Conservation (phyloP, 2,329 filamentous ascomycete genomes). For the Lomentospora prolificans region DNA sequence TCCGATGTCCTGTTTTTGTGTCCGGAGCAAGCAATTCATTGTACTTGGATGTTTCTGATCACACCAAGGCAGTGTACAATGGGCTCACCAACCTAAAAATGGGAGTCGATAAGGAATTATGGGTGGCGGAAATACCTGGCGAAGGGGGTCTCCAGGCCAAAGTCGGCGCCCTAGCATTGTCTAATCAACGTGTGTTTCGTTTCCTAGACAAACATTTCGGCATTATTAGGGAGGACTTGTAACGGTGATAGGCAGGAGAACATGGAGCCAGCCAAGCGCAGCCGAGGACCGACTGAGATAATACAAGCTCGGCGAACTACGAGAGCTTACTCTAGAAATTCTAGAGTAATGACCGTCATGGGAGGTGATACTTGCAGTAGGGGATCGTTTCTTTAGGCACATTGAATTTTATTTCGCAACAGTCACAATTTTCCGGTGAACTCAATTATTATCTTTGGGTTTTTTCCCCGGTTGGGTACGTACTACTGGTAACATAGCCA, state of each 20-base stretch:
- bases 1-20: conserved; percentile 20
- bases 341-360: no score
- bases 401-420: no score
- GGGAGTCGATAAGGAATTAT: conserved; percentile 14
- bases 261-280: no score
- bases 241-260: not conserved
- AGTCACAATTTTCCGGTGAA: no score
- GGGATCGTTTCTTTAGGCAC: no score
- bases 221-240: conserved; percentile 9
- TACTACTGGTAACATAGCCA: no score
- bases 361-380: no score
- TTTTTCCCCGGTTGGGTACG: no score
- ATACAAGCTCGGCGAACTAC: not conserved
- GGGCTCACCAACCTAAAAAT: conserved; percentile 9
- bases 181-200: conserved; percentile 14
- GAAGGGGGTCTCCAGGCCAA: conserved; percentile 17
- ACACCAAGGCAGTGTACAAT: conserved; percentile 11
- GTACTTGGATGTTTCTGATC: conserved; percentile 13
- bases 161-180: conserved; percentile 15
- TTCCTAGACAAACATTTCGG: conserved; percentile 16
- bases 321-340: no score
- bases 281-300: not conserved
- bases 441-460: no score
- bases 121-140: conserved; percentile 12
- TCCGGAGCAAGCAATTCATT: conserved; percentile 16